Evolutionary conservation across 352 stramenopile species (phyloP).

Genomic region (Pythium utonaiense): DNA sequence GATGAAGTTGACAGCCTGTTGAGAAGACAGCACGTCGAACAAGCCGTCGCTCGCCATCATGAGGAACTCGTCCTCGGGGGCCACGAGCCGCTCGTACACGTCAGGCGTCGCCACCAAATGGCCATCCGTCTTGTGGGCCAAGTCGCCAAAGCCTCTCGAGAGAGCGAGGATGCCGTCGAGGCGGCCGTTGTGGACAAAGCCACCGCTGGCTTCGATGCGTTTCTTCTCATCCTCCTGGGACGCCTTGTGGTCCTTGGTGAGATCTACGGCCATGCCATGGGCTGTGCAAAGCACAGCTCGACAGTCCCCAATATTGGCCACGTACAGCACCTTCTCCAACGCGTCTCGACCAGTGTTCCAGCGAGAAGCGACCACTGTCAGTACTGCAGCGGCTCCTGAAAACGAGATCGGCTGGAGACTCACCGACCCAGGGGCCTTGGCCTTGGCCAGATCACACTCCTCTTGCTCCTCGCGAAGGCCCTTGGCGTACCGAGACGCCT

Average conservation of each 20-base stretch:
- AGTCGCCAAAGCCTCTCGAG: slow-evolving; percentile 85
- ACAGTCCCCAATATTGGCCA: slow-evolving; percentile 89
- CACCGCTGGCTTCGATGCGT: slow-evolving; percentile 76
- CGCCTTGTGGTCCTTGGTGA: slow-evolving; percentile 89
- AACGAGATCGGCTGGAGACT: slow-evolving; percentile 80
- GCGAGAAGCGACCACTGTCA: slow-evolving; percentile 38
- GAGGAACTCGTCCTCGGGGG: slow-evolving; percentile 82
- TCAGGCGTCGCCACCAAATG: slow-evolving; percentile 84
- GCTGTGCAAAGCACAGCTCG: slow-evolving; percentile 81
- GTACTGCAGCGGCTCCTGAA: slow-evolving; percentile 69
- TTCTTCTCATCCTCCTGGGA: slow-evolving; percentile 68
- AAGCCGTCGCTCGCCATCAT: slow-evolving; percentile 90
- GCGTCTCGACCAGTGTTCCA: slow-evolving; percentile 19
- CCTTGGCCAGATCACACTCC: slow-evolving; percentile 28
- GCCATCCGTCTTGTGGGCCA: slow-evolving; percentile 87
- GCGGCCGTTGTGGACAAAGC: slow-evolving; percentile 87
- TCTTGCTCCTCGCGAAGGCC: slow-evolving; percentile 14
- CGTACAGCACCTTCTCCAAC: slow-evolving; percentile 54
- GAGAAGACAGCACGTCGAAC: slow-evolving; percentile 89
- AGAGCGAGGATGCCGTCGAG: slow-evolving; percentile 86
- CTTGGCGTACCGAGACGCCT: not conserved
- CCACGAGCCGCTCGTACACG: slow-evolving; percentile 62
- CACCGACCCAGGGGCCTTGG: slow-evolving; percentile 36
- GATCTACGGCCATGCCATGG: slow-evolving; percentile 65
- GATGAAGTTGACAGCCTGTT: slow-evolving; percentile 91